Conservation (phyloP, 768 basidiomycete species). For the Phylloporus scabripes region DNA sequence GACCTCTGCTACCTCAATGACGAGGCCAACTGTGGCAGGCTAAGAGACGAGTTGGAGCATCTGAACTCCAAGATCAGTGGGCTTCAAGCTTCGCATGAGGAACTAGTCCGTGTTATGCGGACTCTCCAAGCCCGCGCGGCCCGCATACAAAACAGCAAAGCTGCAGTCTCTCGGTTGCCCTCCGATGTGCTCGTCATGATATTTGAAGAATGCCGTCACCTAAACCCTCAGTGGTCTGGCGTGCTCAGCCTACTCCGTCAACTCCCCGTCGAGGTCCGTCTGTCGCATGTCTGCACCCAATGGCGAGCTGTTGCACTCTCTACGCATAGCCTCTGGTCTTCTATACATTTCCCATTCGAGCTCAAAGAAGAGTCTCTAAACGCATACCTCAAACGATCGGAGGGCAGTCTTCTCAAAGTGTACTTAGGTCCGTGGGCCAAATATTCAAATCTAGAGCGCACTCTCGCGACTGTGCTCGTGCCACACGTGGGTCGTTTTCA, state of each 20-base stretch:
- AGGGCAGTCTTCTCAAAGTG: conserved; percentile 26
- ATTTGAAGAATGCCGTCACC: conserved; percentile 29
- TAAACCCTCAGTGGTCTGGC: conserved; percentile 30
- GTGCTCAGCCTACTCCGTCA: conserved; percentile 30
- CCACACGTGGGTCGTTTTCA: conserved; percentile 28
- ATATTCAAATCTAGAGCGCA: conserved; percentile 24
- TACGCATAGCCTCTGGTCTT: conserved; percentile 32
- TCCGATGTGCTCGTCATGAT: conserved; percentile 29
- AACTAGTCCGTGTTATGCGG: conserved; percentile 23
- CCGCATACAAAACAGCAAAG: conserved; percentile 27
- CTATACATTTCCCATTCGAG: conserved; percentile 28
- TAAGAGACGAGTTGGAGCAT: conserved; percentile 24
- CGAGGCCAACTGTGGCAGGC: conserved; percentile 5
- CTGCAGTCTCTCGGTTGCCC: conserved; percentile 28
- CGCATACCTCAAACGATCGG: conserved; percentile 32
- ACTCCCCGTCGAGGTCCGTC: conserved; percentile 29
- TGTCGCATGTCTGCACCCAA: conserved; percentile 31
- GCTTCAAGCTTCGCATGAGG: conserved; percentile 28
- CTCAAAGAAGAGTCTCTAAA: conserved; percentile 25
- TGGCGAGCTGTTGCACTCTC: conserved; percentile 34
- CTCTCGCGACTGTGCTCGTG: conserved; percentile 21
- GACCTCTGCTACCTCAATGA: conserved; percentile 22
- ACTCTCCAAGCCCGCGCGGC: conserved; percentile 27
- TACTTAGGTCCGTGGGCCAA: conserved; percentile 32
- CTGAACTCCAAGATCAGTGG: conserved; percentile 22